Evolutionary conservation across 768 basidiomycete species (phyloP).

Genomic region (Kwoniella mangroviensis): DNA sequence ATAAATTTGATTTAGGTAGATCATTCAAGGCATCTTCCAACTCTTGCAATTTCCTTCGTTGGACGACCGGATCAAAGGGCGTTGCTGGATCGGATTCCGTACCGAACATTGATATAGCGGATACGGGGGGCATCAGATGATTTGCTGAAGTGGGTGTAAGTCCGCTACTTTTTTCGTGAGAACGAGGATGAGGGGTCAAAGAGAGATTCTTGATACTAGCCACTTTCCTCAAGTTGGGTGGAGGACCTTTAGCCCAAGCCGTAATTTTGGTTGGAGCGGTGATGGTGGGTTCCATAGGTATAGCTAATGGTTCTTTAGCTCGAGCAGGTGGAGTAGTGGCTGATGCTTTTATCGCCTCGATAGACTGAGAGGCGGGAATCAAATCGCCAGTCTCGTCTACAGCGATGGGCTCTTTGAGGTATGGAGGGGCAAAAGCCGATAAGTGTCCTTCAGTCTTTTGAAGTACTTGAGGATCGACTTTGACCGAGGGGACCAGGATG

Average conservation of each 20-base stretch:
- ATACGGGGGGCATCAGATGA: conserved; percentile 33
- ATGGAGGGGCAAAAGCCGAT: conserved; percentile 42
- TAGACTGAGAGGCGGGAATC: conserved; percentile 11
- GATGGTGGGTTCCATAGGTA: conserved; percentile 11
- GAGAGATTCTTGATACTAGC: conserved; percentile 23
- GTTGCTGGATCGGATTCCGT: conserved; percentile 54
- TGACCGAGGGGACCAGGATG: conserved; percentile 11
- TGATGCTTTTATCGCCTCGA: background rate
- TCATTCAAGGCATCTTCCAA: conserved; percentile 14
- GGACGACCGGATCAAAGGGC: conserved; percentile 44
- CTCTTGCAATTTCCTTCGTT: conserved; percentile 21
- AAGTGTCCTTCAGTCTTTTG: conserved; percentile 17
- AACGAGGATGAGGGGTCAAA: background rate
- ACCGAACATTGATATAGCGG: conserved; percentile 38
- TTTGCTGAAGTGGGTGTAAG: conserved; percentile 15
- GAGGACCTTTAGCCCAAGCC: conserved; percentile 48
- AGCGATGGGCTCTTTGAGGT: conserved; percentile 21
- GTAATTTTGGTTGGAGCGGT: conserved; percentile 16
- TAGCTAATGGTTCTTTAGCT: conserved; percentile 8
- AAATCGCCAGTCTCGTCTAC: conserved; percentile 33
- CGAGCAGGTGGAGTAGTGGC: conserved; percentile 7
- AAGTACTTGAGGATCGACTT: conserved; percentile 23
- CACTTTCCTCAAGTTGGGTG: conserved; percentile 24
- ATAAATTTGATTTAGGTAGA: conserved; percentile 10
- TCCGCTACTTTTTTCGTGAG: background rate